These are phyloP conservation scores for Platanthera zijinensis DNA, from an alignment of 106 monocot species.

Conservation along the genomic window DNA sequence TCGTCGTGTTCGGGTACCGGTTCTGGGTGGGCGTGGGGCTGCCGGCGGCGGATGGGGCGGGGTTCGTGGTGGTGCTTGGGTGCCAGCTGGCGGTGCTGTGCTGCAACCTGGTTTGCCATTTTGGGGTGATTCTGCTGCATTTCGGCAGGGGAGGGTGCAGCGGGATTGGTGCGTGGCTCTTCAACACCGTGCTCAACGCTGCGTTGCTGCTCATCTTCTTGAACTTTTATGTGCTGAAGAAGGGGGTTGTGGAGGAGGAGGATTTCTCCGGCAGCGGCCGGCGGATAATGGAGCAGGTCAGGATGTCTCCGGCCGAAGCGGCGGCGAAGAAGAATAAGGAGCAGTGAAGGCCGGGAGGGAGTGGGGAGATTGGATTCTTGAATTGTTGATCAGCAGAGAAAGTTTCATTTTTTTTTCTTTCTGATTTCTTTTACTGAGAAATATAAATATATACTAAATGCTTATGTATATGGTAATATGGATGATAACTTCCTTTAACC, in stretches of 20 bases:
- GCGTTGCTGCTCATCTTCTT: constrained; percentile 51
- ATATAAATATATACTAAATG: no score
- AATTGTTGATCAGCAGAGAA: no score
- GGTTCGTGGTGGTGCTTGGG: constrained; percentile 35
- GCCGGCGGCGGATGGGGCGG: constrained; percentile 22
- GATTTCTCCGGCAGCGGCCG: constrained; percentile 6
- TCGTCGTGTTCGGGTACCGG: constrained; percentile 67
- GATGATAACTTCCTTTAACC: no score
- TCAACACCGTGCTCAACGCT: constrained; percentile 77
- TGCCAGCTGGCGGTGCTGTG: constrained; percentile 59
- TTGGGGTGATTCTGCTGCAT: constrained; percentile 67
- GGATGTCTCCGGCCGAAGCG: not conserved
- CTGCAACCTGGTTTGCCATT: constrained; percentile 59
- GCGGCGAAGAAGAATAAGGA: not conserved
- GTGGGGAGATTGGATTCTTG: not conserved
- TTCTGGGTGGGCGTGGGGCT: constrained; percentile 84
- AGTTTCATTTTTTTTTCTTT: no score
- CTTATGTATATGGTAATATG: no score
- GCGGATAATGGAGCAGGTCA: not conserved
- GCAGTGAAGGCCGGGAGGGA: not conserved
- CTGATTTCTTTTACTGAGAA: no score
- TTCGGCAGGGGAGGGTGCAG: constrained; percentile 69
- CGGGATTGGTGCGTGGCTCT: constrained; percentile 85
- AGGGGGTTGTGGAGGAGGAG: constrained; percentile 12
- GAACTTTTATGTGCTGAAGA: constrained; percentile 21